Evolutionary conservation across 2,329 filamentous ascomycete genomes (phyloP).

Genomic region (Geosmithia putterillii): DNA sequence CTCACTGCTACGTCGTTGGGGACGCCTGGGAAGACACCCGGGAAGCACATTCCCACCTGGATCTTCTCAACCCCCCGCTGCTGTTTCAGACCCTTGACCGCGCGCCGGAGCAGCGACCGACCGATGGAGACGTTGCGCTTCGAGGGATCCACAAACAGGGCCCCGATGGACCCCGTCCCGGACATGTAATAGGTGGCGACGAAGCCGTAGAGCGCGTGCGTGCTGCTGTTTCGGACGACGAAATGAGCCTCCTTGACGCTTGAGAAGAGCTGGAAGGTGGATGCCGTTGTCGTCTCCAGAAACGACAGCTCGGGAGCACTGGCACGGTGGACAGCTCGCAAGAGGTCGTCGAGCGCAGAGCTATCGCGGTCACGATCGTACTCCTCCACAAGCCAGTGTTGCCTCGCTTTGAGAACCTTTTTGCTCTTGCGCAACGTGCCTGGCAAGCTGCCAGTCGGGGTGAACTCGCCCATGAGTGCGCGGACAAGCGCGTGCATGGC

Average conservation of each 20-base stretch:
- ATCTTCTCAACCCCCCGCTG: conserved; percentile 63
- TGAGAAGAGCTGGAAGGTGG: conserved; percentile 62
- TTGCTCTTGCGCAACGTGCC: conserved; percentile 78
- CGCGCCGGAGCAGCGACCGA: conserved; percentile 75
- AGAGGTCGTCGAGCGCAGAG: conserved; percentile 60
- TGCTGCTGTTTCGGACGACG: conserved; percentile 88
- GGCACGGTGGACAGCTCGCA: conserved; percentile 56
- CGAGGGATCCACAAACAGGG: conserved; percentile 78
- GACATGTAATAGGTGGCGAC: conserved; percentile 77
- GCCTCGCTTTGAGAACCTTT: conserved; percentile 76
- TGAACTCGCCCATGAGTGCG: conserved; percentile 66
- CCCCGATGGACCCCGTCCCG: conserved; percentile 62
- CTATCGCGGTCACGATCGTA: conserved; percentile 73
- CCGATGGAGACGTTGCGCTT: conserved; percentile 85
- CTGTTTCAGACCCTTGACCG: conserved; percentile 61
- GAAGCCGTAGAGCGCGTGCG: conserved; percentile 82
- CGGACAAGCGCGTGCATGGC: conserved; percentile 76
- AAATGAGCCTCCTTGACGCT: conserved; percentile 75
- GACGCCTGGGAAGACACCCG: conserved; percentile 78
- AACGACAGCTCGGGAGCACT: conserved; percentile 57
- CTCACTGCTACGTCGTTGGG: conserved; percentile 41
- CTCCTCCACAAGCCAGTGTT: conserved; percentile 88
- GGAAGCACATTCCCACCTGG: conserved; percentile 70
- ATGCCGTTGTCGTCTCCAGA: conserved; percentile 55
- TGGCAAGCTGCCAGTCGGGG: conserved; percentile 46